A percentile compares a stretch with the other conserved stretches of the same genome.
Conservation (phyloP, 371 early-diverging fungal species). For the Apophysomyces elegans region DNA sequence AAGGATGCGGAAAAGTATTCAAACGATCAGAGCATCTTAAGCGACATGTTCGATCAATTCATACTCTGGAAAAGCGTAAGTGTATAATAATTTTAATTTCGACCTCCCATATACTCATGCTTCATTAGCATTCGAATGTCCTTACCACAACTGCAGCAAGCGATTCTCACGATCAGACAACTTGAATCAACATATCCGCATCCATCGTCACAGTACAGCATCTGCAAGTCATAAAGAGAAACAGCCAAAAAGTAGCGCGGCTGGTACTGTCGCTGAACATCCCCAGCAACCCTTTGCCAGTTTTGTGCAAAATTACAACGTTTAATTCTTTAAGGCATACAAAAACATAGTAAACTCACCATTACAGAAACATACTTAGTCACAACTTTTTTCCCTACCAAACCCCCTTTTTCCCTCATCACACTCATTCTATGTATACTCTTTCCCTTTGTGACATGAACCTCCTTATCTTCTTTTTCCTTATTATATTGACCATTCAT, state of each 20-base stretch:
- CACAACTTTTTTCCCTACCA: background rate
- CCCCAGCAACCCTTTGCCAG: constrained; percentile 19
- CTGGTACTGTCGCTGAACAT: constrained; percentile 3
- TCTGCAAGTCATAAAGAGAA: constrained; percentile 21
- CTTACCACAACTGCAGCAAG: constrained; percentile 76
- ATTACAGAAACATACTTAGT: constrained; percentile 23
- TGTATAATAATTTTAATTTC: constrained; percentile 3
- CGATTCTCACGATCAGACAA: constrained; percentile 87
- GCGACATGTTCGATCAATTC: constrained; percentile 68
- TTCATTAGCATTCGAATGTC: constrained; percentile 63
- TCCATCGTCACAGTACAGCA: constrained; percentile 55
- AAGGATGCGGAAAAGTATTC: constrained; percentile 66
- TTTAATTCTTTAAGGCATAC: constrained; percentile 9
- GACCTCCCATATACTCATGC: background rate
- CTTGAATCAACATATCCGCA: constrained; percentile 74
- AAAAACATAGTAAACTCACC: constrained; percentile 9
- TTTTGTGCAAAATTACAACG: constrained; percentile 38
- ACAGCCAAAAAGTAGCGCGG: constrained; percentile 18
- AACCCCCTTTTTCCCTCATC: background rate
- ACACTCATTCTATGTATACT: constrained; percentile 7
- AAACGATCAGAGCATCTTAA: constrained; percentile 71
- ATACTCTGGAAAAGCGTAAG: constrained; percentile 70
- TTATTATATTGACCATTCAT: constrained; percentile 9
- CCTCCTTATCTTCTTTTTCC: constrained; percentile 7
- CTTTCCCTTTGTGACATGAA: constrained; percentile 11